phyloP scores from a whole-genome alignment of 176 grass and related monocot genomes.

The Eleusine indica region DNA sequence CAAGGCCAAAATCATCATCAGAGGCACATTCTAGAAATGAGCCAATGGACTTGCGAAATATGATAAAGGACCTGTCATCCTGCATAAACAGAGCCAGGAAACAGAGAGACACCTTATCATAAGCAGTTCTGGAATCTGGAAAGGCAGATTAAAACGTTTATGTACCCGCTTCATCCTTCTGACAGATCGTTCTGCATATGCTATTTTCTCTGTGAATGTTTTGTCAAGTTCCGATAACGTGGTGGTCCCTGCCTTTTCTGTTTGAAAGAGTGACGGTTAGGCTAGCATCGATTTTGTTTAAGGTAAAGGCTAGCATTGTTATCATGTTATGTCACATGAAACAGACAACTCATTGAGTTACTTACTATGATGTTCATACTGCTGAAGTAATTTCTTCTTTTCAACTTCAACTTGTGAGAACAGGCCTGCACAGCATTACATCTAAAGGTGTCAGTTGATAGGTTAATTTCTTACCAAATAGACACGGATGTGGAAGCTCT shows the following conservation, averaged over 20 bases:
- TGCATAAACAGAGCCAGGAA: slow-evolving; percentile 30
- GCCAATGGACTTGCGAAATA: slow-evolving; percentile 77
- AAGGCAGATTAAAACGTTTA: background rate
- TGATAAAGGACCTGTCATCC: slow-evolving; percentile 69
- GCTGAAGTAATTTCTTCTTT: slow-evolving; percentile 61
- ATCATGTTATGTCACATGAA: background rate
- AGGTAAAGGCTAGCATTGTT: no score
- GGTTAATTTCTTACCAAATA: background rate
- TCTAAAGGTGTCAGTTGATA: slow-evolving; percentile 24
- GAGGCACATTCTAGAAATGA: slow-evolving; percentile 67
- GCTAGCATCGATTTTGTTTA: background rate
- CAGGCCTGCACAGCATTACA: slow-evolving; percentile 54
- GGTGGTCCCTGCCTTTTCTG: slow-evolving; percentile 61
- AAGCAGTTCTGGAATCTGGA: background rate
- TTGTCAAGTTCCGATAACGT: slow-evolving; percentile 63
- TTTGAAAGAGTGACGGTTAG: slow-evolving; percentile 27
- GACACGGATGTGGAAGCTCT: background rate
- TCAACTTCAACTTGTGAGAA: slow-evolving; percentile 81
- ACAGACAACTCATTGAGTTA: slow-evolving; percentile 17
- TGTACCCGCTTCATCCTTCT: slow-evolving; percentile 74
- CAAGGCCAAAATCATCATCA: slow-evolving; percentile 82
- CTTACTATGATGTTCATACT: slow-evolving; percentile 78
- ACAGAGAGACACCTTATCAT: background rate
- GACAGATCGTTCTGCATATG: slow-evolving; percentile 53
- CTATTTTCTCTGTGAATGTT: slow-evolving; percentile 58